Percentiles rank a stretch among this genome's conserved stretches.
Conservation (phyloP, 2,329 filamentous ascomycete species). For the Fusarium nodosum region DNA sequence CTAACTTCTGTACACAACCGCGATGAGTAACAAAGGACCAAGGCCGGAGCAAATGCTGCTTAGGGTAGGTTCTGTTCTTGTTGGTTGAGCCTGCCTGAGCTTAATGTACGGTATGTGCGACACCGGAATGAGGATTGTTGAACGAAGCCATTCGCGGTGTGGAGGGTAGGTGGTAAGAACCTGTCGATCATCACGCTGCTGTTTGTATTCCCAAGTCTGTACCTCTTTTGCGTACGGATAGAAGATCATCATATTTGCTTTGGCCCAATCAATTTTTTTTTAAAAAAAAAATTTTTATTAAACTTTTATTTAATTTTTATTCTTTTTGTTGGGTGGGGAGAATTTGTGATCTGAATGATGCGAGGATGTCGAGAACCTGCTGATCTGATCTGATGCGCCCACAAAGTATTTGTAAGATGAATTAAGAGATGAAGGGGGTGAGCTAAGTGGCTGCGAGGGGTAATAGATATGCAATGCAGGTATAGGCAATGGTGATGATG, state of each 20-base stretch:
- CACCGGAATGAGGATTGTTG: conserved; percentile 36
- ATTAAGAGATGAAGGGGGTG: conserved; percentile 16
- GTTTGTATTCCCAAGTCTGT: background rate
- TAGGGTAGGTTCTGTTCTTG: conserved; percentile 17
- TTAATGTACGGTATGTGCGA: conserved; percentile 32
- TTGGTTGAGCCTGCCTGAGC: conserved; percentile 17
- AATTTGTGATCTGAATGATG: conserved; percentile 4
- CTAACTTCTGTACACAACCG: conserved; percentile 17
- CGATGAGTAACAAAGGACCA: conserved; percentile 23
- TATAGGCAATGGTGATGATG: conserved; percentile 20
- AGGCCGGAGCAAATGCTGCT: conserved; percentile 23
- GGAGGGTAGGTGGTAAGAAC: conserved; percentile 16
- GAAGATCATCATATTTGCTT: conserved; percentile 6
- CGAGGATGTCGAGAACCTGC: conserved; percentile 3
- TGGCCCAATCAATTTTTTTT: background rate
- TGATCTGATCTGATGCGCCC: conserved; percentile 25
- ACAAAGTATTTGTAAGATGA: conserved; percentile 4
- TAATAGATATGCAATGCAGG: conserved; percentile 1
- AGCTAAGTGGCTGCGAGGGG: conserved; percentile 27
- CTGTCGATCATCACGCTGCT: conserved; percentile 24
- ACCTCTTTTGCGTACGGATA: background rate
- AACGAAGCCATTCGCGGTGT: conserved; percentile 25
- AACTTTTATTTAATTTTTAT: no score
- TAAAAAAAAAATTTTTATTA: no score
- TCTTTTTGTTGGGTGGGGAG: conserved; percentile 5